These are phyloP conservation scores for Starmerella sirachaensis DNA, from an alignment of 805 yeast genomes.

Conservation along the genomic window DNA sequence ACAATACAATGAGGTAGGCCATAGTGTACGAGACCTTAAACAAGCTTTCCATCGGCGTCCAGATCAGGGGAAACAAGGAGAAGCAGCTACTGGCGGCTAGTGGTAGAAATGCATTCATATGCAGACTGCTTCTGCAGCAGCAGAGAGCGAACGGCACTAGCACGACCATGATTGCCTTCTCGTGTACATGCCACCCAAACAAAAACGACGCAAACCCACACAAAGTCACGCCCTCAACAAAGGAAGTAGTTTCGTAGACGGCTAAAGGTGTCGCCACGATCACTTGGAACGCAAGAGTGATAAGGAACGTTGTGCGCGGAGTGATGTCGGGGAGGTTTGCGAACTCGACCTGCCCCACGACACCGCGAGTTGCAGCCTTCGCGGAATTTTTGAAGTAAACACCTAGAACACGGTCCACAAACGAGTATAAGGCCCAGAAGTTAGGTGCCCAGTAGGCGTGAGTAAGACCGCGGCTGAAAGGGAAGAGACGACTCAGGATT, in stretches of 20 bases:
- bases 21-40: conserved; percentile 66
- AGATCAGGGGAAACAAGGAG: conserved; percentile 77
- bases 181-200: conserved; percentile 99
- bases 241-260: conserved; percentile 37
- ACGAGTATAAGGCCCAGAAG: conserved; percentile 89
- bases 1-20: conserved; percentile 71
- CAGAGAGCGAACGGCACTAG: conserved; percentile 63
- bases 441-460: conserved; percentile 99
- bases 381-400: conserved; percentile 24
- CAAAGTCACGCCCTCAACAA: conserved; percentile 70
- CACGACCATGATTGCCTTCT: conserved; percentile 84
- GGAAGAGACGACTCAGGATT: conserved; percentile 62
- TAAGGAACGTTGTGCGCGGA: conserved; percentile 62
- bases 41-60: conserved; percentile 66
- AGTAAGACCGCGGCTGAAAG: conserved; percentile 87
- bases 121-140: conserved; percentile 59
- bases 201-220: conserved; percentile 86
- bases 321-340: conserved; percentile 66
- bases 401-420: conserved; percentile 56
- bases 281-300: conserved; percentile 72
- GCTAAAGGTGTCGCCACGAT: no score
- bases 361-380: conserved; percentile 58
- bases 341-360: conserved; percentile 84
- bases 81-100: conserved; percentile 72
- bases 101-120: conserved; percentile 58